These are phyloP conservation scores for Trypanosoma rangeli DNA, from an alignment of 208 protist genomes.

Conservation along the genomic window DNA sequence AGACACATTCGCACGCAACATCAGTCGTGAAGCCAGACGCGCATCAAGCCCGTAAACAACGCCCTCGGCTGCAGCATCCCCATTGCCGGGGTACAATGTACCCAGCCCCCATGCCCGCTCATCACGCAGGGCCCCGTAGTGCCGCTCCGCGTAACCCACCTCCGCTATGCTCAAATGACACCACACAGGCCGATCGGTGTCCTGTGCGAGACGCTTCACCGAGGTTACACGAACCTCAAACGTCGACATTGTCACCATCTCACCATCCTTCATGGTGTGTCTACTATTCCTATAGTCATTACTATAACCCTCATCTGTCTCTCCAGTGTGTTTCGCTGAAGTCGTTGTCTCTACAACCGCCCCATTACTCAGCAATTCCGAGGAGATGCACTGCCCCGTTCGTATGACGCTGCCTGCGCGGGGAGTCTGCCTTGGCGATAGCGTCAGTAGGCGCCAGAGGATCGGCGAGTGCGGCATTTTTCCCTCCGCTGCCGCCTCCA, in stretches of 20 bases:
- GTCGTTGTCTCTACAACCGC: not conserved
- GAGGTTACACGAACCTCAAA: slow-evolving; percentile 25
- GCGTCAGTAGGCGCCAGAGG: slow-evolving; percentile 52
- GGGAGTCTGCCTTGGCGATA: slow-evolving; percentile 10
- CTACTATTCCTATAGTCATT: not conserved
- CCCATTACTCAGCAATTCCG: not conserved
- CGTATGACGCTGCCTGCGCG: slow-evolving; percentile 15
- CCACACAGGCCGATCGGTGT: slow-evolving; percentile 25
- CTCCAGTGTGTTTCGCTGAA: too few species aligned
- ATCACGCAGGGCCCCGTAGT: slow-evolving; percentile 35
- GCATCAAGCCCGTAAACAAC: slow-evolving; percentile 66
- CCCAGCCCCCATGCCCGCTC: slow-evolving; percentile 25
- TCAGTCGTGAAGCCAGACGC: slow-evolving; percentile 44
- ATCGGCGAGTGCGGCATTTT: slow-evolving; percentile 65
- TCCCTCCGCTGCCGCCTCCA: slow-evolving; percentile 50
- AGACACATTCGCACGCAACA: slow-evolving; percentile 67
- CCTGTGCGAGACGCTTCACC: slow-evolving; percentile 9
- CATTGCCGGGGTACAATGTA: not conserved
- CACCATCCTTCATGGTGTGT: not conserved
- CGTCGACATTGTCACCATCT: slow-evolving; percentile 14
- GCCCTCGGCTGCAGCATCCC: slow-evolving; percentile 19
- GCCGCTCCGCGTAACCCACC: slow-evolving; percentile 60
- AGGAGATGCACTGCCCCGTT: slow-evolving; percentile 18
- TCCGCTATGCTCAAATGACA: slow-evolving; percentile 39
- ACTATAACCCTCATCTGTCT: not conserved